phyloP scores from a whole-genome alignment of 352 stramenopile genomes.

The Phytophthora europaea region DNA sequence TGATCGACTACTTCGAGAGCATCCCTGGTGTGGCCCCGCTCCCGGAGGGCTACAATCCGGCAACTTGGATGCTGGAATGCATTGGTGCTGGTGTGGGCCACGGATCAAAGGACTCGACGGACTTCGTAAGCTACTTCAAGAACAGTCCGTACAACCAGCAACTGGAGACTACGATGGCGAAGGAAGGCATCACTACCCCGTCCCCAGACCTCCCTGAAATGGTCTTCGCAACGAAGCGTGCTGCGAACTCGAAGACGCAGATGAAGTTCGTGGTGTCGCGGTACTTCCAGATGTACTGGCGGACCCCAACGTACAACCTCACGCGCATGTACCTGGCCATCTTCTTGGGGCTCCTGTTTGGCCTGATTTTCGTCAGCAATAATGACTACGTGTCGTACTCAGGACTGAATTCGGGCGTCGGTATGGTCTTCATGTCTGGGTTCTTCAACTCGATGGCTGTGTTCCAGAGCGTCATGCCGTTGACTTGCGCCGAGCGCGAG shows the following conservation, averaged over 20 bases:
- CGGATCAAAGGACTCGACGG: not conserved
- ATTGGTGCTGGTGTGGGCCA: constrained; percentile 27
- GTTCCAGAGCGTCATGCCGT: constrained; percentile 71
- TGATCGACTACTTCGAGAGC: constrained; percentile 29
- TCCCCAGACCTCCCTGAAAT: constrained; percentile 34
- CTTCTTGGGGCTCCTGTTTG: constrained; percentile 79
- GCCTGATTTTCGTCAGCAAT: constrained; percentile 58
- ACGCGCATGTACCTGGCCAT: constrained; percentile 58
- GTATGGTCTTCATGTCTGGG: constrained; percentile 49
- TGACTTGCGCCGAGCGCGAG: constrained; percentile 69
- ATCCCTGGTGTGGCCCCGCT: constrained; percentile 48
- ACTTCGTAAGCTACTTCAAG: constrained; percentile 42
- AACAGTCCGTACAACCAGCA: constrained; percentile 28
- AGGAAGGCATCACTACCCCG: constrained; percentile 35
- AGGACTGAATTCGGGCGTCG: constrained; percentile 53
- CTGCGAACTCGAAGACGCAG: constrained; percentile 30
- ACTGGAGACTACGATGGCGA: constrained; percentile 22
- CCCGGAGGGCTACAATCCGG: constrained; percentile 51
- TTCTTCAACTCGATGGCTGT: constrained; percentile 75
- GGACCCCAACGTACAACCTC: constrained; percentile 77
- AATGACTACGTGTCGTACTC: constrained; percentile 45
- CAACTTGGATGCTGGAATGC: constrained; percentile 86
- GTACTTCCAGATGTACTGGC: constrained; percentile 54
- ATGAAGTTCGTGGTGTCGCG: constrained; percentile 41
- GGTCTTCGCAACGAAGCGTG: constrained; percentile 40